Percentiles rank a stretch among this genome's conserved stretches.
phyloP scores from a whole-genome alignment of 2,329 filamentous ascomycete genomes.

The Graphilbum sp. region DNA sequence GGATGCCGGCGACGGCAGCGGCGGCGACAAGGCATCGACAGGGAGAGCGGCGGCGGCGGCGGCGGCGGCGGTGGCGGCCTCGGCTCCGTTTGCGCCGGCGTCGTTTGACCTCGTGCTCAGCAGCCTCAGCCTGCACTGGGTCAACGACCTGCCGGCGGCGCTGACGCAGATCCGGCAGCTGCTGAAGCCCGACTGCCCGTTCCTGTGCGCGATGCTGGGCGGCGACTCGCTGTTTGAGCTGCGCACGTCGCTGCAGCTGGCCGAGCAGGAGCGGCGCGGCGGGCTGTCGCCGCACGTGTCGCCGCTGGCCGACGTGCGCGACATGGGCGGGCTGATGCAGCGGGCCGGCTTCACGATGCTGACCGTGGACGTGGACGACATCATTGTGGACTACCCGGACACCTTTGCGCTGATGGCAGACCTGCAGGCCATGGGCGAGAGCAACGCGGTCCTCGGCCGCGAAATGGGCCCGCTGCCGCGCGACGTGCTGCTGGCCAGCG shows the following conservation, averaged over 20 bases:
- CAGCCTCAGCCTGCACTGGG: conserved; percentile 85
- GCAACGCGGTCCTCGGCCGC: conserved; percentile 72
- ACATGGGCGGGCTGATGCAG: conserved; percentile 75
- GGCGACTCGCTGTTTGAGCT: conserved; percentile 90
- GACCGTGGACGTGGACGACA: conserved; percentile 94
- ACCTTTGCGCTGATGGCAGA: conserved; percentile 85
- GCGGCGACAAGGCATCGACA: too few species aligned
- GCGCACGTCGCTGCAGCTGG: conserved; percentile 80
- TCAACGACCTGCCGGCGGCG: conserved; percentile 83
- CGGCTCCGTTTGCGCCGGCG: conserved; percentile 53
- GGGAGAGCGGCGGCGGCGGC: background rate
- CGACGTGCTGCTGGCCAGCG: conserved; percentile 74
- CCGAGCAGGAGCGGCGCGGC: conserved; percentile 78
- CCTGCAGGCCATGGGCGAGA: conserved; percentile 91
- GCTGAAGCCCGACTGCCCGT: conserved; percentile 79
- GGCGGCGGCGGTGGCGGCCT: conserved; percentile 9
- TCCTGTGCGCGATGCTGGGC: conserved; percentile 91
- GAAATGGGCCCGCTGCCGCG: conserved; percentile 62
- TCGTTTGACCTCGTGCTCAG: conserved; percentile 84
- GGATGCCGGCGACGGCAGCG: background rate
- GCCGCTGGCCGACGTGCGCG: conserved; percentile 78
- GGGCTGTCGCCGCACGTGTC: conserved; percentile 84
- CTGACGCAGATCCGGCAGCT: conserved; percentile 72
- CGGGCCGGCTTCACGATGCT: conserved; percentile 87
- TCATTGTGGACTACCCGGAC: conserved; percentile 86